These are phyloP conservation scores for Mycena metata DNA, from an alignment of 768 basidiomycete genomes.

Conservation along the genomic window DNA sequence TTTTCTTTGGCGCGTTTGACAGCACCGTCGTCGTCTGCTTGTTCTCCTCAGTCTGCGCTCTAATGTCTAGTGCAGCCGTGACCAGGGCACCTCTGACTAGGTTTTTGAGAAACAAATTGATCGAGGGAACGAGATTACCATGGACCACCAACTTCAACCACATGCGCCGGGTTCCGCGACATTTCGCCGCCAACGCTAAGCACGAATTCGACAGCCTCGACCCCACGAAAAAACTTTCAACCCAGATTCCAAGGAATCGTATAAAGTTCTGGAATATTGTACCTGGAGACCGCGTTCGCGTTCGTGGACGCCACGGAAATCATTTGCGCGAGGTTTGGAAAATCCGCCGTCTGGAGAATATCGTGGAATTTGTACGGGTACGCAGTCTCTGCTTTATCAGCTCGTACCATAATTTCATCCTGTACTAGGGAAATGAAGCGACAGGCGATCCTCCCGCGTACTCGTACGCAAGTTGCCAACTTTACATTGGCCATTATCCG, in stretches of 20 bases:
- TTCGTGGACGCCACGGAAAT: slow-evolving; percentile 73
- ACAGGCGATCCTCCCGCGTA: slow-evolving; percentile 21
- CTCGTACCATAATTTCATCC: slow-evolving; percentile 5
- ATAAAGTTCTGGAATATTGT: slow-evolving; percentile 92
- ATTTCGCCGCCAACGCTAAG: slow-evolving; percentile 8
- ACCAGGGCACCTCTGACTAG: slow-evolving; percentile 32
- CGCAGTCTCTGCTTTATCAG: neutral
- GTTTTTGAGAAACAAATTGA: slow-evolving; percentile 10
- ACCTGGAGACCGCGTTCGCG: slow-evolving; percentile 83
- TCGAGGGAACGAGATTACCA: slow-evolving; percentile 27
- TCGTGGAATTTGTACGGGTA: slow-evolving; percentile 32
- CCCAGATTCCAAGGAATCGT: slow-evolving; percentile 64
- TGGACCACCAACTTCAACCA: slow-evolving; percentile 40
- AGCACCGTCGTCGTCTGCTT: neutral
- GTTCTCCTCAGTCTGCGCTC: neutral
- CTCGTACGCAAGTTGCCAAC: slow-evolving; percentile 84
- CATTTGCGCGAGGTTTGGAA: slow-evolving; percentile 77
- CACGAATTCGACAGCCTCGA: slow-evolving; percentile 25
- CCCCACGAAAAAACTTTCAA: neutral
- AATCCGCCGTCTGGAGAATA: slow-evolving; percentile 70
- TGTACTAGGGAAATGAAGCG: slow-evolving; percentile 15
- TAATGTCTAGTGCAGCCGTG: slow-evolving; percentile 23
- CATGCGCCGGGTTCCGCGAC: slow-evolving; percentile 30
- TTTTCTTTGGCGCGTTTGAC: too few relatives aligned
- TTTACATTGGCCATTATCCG: slow-evolving; percentile 78